Evolutionary conservation across 345 rosid genomes (phyloP).

Genomic region (Fremontodendron californicum): DNA sequence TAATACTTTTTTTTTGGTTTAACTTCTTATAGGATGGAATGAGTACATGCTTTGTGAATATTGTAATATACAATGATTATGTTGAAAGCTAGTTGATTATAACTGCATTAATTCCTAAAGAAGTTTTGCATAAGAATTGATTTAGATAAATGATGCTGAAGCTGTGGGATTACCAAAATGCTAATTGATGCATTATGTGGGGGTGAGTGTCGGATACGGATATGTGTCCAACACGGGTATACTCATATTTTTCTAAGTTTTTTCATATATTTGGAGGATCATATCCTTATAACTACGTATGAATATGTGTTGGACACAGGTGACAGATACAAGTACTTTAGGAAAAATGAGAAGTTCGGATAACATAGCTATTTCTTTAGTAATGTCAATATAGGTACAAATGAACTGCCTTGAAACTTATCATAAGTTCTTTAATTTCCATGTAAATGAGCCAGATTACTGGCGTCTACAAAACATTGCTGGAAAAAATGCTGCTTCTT

Average conservation of each 20-base stretch:
- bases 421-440: not conserved
- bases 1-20: not conserved
- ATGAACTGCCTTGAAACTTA: not conserved
- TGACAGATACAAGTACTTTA: not conserved
- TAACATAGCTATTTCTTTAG: not conserved
- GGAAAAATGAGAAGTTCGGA: not conserved
- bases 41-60: not conserved
- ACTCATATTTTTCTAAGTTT: no score
- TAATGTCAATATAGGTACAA: not conserved
- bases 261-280: no score
- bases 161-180: not conserved
- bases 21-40: not conserved
- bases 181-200: not conserved
- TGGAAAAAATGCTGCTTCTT: not conserved
- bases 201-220: no score
- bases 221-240: no score
- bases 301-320: no score
- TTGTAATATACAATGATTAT: no score
- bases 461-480: not conserved
- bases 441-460: not conserved
- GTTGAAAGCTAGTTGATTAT: no score
- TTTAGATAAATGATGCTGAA: not conserved
- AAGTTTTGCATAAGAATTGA: not conserved
- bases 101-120: not conserved
- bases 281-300: no score